Percentiles rank a stretch among this genome's conserved stretches.
Conservation (phyloP, 257 asterid species). For the Eucommia ulmoides region DNA sequence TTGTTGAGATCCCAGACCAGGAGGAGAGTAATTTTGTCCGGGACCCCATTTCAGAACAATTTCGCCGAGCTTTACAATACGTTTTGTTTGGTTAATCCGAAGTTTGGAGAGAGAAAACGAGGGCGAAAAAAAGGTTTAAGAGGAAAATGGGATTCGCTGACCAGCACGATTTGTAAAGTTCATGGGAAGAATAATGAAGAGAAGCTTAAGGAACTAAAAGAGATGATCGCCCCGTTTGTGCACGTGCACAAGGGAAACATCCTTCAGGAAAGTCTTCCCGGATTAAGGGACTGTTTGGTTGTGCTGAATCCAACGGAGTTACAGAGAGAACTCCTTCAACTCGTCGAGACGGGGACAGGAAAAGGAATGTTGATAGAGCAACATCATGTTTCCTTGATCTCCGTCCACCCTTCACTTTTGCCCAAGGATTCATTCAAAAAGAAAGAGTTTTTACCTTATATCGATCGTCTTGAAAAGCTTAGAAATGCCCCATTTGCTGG, state of each 20-base stretch:
- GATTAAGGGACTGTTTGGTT: slow-evolving; percentile 36
- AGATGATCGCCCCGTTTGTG: slow-evolving; percentile 48
- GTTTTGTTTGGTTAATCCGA: slow-evolving; percentile 47
- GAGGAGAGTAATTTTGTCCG: slow-evolving; percentile 65
- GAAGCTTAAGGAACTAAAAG: slow-evolving; percentile 26
- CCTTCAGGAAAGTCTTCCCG: slow-evolving; percentile 51
- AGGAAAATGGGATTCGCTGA: slow-evolving; percentile 27
- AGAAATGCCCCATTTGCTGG: slow-evolving; percentile 34
- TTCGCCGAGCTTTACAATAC: slow-evolving; percentile 57
- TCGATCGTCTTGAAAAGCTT: slow-evolving; percentile 7
- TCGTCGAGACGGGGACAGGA: neutral
- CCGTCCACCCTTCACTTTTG: slow-evolving; percentile 62
- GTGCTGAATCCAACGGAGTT: slow-evolving; percentile 37
- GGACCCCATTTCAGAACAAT: slow-evolving; percentile 80
- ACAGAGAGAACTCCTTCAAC: slow-evolving; percentile 27
- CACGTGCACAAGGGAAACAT: slow-evolving; percentile 48
- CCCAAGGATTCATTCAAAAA: slow-evolving; percentile 4
- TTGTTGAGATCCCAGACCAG: slow-evolving; percentile 32
- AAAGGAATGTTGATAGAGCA: slow-evolving; percentile 17
- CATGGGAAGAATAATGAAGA: slow-evolving; percentile 10
- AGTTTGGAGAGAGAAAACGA: slow-evolving; percentile 14
- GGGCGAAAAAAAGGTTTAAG: slow-evolving; percentile 5
- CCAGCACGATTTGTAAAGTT: slow-evolving; percentile 29
- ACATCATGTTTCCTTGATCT: slow-evolving; percentile 35
- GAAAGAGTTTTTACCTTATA: slow-evolving; percentile 14